Percentiles rank a stretch among this genome's conserved stretches.
Evolutionary conservation across 768 basidiomycete species (phyloP).

Genomic region (Pisolithus tinctorius): DNA sequence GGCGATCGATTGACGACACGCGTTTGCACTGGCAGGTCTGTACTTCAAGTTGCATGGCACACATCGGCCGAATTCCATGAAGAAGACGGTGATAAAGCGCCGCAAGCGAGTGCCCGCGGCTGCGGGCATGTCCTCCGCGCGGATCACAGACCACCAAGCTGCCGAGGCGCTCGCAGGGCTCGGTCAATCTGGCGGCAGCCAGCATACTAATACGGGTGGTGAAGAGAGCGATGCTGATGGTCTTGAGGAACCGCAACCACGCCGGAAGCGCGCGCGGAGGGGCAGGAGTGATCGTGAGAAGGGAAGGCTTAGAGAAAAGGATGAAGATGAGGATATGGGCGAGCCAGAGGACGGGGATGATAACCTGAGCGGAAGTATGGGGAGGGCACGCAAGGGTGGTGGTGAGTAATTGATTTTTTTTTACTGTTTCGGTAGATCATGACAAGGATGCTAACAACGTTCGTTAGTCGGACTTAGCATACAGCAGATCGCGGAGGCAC

Average conservation of each 20-base stretch:
- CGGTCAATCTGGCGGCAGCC: constrained; percentile 42
- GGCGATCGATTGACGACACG: constrained; percentile 7
- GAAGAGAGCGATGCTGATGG: constrained; percentile 36
- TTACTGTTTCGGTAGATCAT: background rate
- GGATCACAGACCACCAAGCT: constrained; percentile 79
- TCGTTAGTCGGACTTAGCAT: constrained; percentile 28
- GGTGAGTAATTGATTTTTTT: background rate
- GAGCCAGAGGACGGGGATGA: constrained; percentile 31
- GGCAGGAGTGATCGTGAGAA: constrained; percentile 31
- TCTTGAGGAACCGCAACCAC: constrained; percentile 42
- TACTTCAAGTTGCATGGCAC: constrained; percentile 98
- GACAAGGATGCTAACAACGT: background rate
- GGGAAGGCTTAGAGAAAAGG: constrained; percentile 30
- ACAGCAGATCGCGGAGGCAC: constrained; percentile 29
- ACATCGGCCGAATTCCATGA: constrained; percentile 97
- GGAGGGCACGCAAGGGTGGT: constrained; percentile 28
- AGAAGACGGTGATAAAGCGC: constrained; percentile 97
- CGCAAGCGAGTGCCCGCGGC: constrained; percentile 96
- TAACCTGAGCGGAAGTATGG: constrained; percentile 20
- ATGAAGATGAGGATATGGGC: constrained; percentile 47
- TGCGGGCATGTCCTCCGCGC: constrained; percentile 36
- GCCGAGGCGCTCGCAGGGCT: constrained; percentile 86
- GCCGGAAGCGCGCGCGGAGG: constrained; percentile 50
- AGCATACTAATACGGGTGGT: constrained; percentile 28
- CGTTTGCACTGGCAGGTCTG: constrained; percentile 52